Base-by-base conservation (phyloP, 1,139 yeast species). In the Sugiyamaella pinicola region DNA sequence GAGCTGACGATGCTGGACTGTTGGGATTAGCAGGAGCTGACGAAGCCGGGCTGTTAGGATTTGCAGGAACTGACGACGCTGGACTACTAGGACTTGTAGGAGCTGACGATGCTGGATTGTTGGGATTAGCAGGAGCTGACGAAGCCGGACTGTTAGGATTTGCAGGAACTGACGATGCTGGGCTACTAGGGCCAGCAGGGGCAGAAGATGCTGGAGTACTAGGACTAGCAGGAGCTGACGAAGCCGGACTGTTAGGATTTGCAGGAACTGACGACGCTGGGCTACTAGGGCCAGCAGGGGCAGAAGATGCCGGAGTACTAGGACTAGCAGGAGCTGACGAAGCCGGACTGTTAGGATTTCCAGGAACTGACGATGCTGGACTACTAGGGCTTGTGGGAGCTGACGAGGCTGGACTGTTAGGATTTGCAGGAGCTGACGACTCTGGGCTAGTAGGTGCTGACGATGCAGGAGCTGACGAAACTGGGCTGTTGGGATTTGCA, bases 111-210 rank as follows among this genome's bases (percentile, higher is more conserved):
- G n/a, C n/a, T n/a, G 31, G 31, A 26, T n/a, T 26, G 12, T 9
- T 24, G 28, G 31, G 31, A 4, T 10, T n/a, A 4, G 31, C 31
- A 26, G 31, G 31, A 26, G 31, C 31, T 9, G 31, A 26, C 4
- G 31, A 26, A 3, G 4, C 31, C 12, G 31, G 31, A 15, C 15
- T 40, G 21, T 31, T 7, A 10, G 45, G 38, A 3, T 29, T 8
- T 15, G 52, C 57, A 17, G 60, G 56, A 48, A 45, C n/a, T 13
- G 61, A 51, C 2, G 59, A 52, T 9, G 55, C 63, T 8, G 60
- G 31, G n/a, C 3, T 26, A 7, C 31, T n/a, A n/a, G n/a, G n/a
- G n/a, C n/a, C 12, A 4, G 31, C 9, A 26, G 31, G 31, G 31
- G 12, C 31, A 26, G 31, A 26, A 3, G 31, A 26, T 26, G 9